Evolutionary conservation across 805 yeast genomes (phyloP).

Genomic region (Yarrowia divulgata): DNA sequence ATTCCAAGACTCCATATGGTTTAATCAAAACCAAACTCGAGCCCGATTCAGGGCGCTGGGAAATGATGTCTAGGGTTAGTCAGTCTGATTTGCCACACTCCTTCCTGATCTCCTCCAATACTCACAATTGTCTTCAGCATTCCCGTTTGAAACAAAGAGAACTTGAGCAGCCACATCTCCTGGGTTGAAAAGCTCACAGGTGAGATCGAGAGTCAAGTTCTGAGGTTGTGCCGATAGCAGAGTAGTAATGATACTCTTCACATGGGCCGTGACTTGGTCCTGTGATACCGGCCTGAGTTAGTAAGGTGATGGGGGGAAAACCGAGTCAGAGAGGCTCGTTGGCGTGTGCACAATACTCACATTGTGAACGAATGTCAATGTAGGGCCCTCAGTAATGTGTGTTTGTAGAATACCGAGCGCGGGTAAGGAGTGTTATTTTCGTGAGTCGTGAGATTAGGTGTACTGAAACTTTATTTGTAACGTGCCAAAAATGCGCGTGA

Average conservation of each 20-base stretch:
- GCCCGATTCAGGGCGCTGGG: conserved; percentile 28
- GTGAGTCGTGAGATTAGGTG: conserved; percentile 21
- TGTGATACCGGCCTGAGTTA: conserved; percentile 37
- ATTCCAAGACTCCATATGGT: conserved; percentile 40
- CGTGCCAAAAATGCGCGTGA: neutral
- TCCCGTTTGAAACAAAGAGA: conserved; percentile 15
- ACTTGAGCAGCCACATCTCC: conserved; percentile 25
- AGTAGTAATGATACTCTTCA: conserved; percentile 25
- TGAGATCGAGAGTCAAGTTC: conserved; percentile 11
- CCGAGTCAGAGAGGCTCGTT: neutral
- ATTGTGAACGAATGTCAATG: conserved; percentile 17
- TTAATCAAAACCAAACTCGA: conserved; percentile 38
- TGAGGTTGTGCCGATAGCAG: conserved; percentile 19
- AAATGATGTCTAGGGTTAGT: conserved; percentile 16
- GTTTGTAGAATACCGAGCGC: conserved; percentile 13
- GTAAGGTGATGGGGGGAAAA: neutral
- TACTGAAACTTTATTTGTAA: neutral
- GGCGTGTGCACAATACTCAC: conserved; percentile 5
- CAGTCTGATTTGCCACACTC: neutral
- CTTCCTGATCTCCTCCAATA: neutral
- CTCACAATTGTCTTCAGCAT: conserved; percentile 30
- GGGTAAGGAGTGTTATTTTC: conserved; percentile 23
- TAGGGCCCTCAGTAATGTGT: conserved; percentile 22
- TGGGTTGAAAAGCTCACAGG: conserved; percentile 18
- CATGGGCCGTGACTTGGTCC: conserved; percentile 29